Evolutionary conservation across 305 asterid genomes (phyloP).

Genomic region (Petunia hybrid): DNA sequence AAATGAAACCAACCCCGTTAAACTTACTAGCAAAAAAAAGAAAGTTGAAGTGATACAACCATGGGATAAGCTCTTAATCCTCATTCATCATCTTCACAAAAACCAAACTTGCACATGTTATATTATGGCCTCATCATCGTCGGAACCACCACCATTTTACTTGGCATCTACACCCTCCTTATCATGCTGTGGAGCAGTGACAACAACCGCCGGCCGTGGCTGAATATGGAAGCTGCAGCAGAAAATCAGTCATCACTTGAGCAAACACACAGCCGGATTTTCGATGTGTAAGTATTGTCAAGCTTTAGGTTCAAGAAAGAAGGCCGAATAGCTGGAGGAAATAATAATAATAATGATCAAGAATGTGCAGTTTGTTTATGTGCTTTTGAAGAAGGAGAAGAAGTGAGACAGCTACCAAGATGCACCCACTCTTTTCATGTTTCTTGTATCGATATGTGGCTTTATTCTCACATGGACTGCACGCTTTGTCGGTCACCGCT

Average conservation of each 20-base stretch:
- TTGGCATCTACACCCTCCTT: conserved; percentile 61
- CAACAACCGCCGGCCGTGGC: conserved; percentile 6
- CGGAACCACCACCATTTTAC: conserved; percentile 56
- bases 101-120: no score
- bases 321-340: conserved; percentile 1
- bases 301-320: conserved; percentile 61
- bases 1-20: no score
- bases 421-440: conserved; percentile 80
- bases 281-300: conserved; percentile 34
- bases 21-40: no score
- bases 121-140: conserved; percentile 49
- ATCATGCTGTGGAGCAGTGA: conserved; percentile 54
- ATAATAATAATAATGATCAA: conserved; percentile 34
- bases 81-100: no score
- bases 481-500: conserved; percentile 80
- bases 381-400: conserved; percentile 74
- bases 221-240: background rate
- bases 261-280: conserved; percentile 1
- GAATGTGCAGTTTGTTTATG: conserved; percentile 78
- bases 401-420: conserved; percentile 57
- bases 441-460: conserved; percentile 87
- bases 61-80: no score
- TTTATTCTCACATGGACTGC: conserved; percentile 68
- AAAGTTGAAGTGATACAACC: no score
- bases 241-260: background rate